Conservation (phyloP, 2,329 filamentous ascomycete genomes). For the Diplodia sapinea region DNA sequence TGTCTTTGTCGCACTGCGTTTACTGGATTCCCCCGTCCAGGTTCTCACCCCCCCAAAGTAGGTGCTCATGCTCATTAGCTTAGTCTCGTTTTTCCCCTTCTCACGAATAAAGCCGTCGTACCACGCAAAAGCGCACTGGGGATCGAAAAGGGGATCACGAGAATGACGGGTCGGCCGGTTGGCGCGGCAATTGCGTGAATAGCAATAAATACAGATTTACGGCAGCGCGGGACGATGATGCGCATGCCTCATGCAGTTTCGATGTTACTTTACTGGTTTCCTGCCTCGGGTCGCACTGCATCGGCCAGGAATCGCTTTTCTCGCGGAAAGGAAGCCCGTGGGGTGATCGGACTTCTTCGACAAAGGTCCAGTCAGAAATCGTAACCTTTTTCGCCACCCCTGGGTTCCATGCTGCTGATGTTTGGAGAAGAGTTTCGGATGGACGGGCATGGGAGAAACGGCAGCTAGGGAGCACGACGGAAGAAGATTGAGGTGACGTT, state of each 20-base stretch:
- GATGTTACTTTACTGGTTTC: not conserved
- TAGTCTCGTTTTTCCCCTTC: not conserved
- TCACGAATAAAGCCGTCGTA: not conserved
- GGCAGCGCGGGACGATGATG: slow-evolving; percentile 22
- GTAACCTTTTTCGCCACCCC: not conserved
- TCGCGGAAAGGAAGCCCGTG: not conserved
- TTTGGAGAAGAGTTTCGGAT: not conserved
- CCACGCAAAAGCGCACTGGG: not conserved
- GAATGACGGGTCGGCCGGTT: not conserved
- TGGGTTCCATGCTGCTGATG: too few species aligned
- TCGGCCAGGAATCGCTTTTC: not conserved
- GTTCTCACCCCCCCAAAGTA: not conserved
- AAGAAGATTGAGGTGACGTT: slow-evolving; percentile 3
- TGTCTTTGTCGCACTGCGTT: slow-evolving; percentile 11
- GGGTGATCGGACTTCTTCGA: not conserved
- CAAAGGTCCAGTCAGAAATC: not conserved
- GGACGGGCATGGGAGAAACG: not conserved
- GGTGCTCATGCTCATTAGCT: not conserved
- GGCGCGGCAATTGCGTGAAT: not conserved
- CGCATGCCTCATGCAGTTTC: slow-evolving; percentile 10
- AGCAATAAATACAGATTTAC: not conserved
- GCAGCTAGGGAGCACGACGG: not conserved
- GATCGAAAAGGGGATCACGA: not conserved
- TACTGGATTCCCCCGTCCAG: not conserved
- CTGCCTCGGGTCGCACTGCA: slow-evolving; percentile 5